Evolutionary conservation across 164 flowering plant genomes (phyloP), one percentile per base, ranked within the genome.

Genomic region (Sedum album): DNA sequence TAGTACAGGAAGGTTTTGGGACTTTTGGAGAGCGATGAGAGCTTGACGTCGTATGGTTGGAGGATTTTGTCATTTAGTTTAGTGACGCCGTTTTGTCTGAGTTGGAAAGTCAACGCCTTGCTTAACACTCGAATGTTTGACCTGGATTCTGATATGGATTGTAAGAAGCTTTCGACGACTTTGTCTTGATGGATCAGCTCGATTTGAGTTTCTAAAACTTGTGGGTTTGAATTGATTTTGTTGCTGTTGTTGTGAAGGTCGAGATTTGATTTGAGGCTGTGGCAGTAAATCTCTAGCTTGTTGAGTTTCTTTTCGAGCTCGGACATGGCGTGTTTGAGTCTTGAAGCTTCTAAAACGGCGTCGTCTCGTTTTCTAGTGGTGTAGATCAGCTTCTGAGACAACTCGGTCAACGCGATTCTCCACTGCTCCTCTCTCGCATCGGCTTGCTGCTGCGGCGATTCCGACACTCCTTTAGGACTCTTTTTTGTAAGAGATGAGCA

Each of bases 221-320:
- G 6, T 25, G 1, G 9, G 20, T 2, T 57, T 26, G 33, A 55
- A 55, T 55, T 18, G 31, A 23, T 26, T 23, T 25, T 55, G 30
- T 57, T 57, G 7, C 2, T 77, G 69, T 26, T 71, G 70, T 68
- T 82, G 66, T 86, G 82, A 8, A 77, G 79, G 1, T 93, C 93
- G 39, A 90, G 92, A 0, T 85, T 88, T 0, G 91, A 84, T 68
- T 88, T 89, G 72, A 93, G 73, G 13, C 66, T 77, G 67, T 82
- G 87, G 72, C 97, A 88, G 73, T 89, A 84, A 57, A 84, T 67
- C 71, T 93, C 97, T 36, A 91, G 89, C 74, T 85, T 85, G 81
- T 78, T 85, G 55, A 93, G 91, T 79, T 93, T 93, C 77, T 85
- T 87, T 79, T 93, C 97, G 0, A 93, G 78, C 69, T 91, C 97